phyloP scores from a whole-genome alignment of 169 alveolate genomes.

The Plasmodium gaboni region DNA sequence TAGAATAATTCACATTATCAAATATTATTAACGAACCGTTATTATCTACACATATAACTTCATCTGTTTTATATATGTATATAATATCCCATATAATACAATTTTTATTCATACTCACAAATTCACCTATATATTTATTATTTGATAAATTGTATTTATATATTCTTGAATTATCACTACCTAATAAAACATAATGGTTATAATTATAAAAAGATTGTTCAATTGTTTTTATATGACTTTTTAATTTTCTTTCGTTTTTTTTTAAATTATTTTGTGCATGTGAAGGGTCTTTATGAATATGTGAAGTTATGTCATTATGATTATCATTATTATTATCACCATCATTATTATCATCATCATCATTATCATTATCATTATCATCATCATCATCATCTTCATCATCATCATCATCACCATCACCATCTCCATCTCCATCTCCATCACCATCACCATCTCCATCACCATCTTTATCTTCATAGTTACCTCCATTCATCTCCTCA shows the following conservation, averaged over 20 bases:
- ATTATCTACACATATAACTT: slow-evolving; percentile 57
- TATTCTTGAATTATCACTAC: slow-evolving; percentile 61
- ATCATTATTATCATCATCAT: no score
- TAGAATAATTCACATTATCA: slow-evolving; percentile 10
- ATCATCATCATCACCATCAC: background rate
- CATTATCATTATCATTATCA: no score
- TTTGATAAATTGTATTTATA: slow-evolving; percentile 36
- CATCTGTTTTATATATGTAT: slow-evolving; percentile 48
- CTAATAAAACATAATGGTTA: slow-evolving; percentile 50
- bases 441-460: background rate
- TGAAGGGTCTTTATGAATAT: no score
- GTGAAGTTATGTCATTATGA: no score
- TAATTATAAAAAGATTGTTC: slow-evolving; percentile 41
- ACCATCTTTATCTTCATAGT: background rate
- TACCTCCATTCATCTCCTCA: background rate
- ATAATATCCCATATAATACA: slow-evolving; percentile 54
- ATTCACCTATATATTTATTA: slow-evolving; percentile 35
- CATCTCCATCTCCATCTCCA: background rate
- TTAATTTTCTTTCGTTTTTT: background rate
- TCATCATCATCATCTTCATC: no score
- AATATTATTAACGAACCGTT: slow-evolving; percentile 28
- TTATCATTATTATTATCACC: no score
- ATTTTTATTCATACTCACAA: slow-evolving; percentile 17
- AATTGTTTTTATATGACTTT: slow-evolving; percentile 1
- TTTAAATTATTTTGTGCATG: no score